Evolutionary conservation across 75 land plant genomes (phyloP), one percentile per base, ranked within the genome.

Genomic region (Selaginella tamariscina): DNA sequence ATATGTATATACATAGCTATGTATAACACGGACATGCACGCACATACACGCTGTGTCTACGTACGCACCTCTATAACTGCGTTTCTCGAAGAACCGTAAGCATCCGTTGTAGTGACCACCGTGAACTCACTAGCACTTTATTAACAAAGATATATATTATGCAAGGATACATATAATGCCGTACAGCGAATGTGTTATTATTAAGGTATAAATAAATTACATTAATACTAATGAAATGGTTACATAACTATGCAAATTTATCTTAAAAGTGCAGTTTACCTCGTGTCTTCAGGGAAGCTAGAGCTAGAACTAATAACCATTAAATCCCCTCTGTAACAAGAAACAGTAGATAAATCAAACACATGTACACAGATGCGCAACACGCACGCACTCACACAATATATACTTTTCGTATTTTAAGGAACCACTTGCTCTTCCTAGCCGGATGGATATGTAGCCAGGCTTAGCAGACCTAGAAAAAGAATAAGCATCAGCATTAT

Each of bases 41-140:
- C 27, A 13, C 23, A 65, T 31, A 55, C 27, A 21, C 60, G 27
- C 2, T 28, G 1, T 49, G 26, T 56, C 30, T 13, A 1, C 18
- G 22, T 32, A 39, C n/a, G n/a, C 70, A 74, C 76, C 76, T 74
- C 74, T 33, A 74, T 23, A 33, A 60, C 27, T 27, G 72, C 75
- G 32, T 32, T 32, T 29, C 63, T n/a, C 27, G 75, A 70, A 56
- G 74, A 30, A 29, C 74, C 74, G 1, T 70, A 65, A 29, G 49
- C 5, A 5, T 39, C 49, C 5, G 11, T 39, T 39, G 49, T 39
- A 15, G 49, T 15, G 11, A 39, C 49, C 5, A 39, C 49, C 5
- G 49, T 39, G 15, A 39, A 39, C 49, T 39, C 49, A 5, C 15
- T n/a, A n/a, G n/a, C 49, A 15, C 49, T 39, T 39, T 15, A 39